A percentile compares a stretch with the other conserved stretches of the same genome.
Evolutionary conservation across 805 yeast genomes (phyloP).

Genomic region (Kluyveromyces wickerhamii): DNA sequence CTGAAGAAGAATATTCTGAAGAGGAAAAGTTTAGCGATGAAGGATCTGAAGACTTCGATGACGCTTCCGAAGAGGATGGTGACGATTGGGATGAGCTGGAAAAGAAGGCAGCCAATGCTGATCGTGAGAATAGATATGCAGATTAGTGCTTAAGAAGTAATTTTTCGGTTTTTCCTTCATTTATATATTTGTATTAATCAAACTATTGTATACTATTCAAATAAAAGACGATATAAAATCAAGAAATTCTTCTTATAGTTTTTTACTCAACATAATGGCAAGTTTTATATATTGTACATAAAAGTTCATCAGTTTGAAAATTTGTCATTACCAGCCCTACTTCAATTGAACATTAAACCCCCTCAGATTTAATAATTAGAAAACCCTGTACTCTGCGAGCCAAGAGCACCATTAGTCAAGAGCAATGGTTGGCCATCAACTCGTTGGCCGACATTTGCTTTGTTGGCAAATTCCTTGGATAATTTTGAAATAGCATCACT

Average conservation of each 20-base stretch:
- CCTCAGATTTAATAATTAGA: slow-evolving; percentile 8
- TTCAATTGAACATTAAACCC: slow-evolving; percentile 3
- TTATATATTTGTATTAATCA: no score
- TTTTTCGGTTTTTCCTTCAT: no score
- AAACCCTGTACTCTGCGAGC: slow-evolving; percentile 59
- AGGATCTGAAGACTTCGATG: slow-evolving; percentile 27
- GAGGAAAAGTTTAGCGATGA: slow-evolving; percentile 23
- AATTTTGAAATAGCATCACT: slow-evolving; percentile 56
- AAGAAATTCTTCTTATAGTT: no score
- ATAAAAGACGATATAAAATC: no score
- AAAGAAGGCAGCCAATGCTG: slow-evolving; percentile 34
- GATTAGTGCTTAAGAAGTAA: no score
- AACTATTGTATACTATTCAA: no score
- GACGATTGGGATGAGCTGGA: slow-evolving; percentile 36
- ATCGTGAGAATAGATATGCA: slow-evolving; percentile 23
- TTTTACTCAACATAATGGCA: no score
- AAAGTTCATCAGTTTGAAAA: slow-evolving; percentile 1
- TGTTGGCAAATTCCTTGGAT: slow-evolving; percentile 63
- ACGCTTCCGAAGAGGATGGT: slow-evolving; percentile 30
- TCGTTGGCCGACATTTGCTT: slow-evolving; percentile 46
- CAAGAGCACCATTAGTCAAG: slow-evolving; percentile 75
- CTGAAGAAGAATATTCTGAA: slow-evolving; percentile 32
- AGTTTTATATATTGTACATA: background rate
- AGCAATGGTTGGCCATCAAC: slow-evolving; percentile 64
- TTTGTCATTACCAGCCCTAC: no score